phyloP scores from a whole-genome alignment of 192 early-diverging fungal species.

The Anaeromyces robustus region DNA sequence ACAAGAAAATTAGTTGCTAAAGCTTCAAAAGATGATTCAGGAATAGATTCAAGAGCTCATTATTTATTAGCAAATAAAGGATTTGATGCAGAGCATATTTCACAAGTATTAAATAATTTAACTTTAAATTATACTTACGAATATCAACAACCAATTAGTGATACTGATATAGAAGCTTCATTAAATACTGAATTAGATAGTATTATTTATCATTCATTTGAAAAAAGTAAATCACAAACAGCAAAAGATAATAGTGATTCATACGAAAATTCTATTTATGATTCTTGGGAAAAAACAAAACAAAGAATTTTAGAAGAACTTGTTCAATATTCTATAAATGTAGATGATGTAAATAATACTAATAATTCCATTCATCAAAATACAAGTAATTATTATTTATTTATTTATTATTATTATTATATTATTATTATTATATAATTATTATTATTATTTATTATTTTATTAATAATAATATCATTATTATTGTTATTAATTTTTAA shows the following conservation, averaged over 20 bases:
- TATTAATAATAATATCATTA: too few species aligned
- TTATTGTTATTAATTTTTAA: too few species aligned
- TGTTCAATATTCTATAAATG: conserved; percentile 28
- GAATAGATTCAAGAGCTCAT: conserved; percentile 19
- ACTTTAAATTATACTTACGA: conserved; percentile 60
- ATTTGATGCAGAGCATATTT: conserved; percentile 56
- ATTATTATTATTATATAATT: too few species aligned
- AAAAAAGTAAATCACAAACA: conserved; percentile 40
- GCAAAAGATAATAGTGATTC: conserved; percentile 46
- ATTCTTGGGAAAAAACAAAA: conserved; percentile 61
- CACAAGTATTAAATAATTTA: conserved; percentile 40
- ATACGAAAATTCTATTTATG: conserved; percentile 33
- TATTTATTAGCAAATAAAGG: conserved; percentile 64
- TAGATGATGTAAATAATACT: neutral
- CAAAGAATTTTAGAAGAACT: conserved; percentile 68
- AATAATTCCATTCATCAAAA: neutral
- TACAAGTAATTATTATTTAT: too few species aligned
- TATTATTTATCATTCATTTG: conserved; percentile 57
- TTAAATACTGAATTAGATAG: conserved; percentile 53
- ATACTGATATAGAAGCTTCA: conserved; percentile 71
- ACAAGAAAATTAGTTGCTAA: conserved; percentile 53
- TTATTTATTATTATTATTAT: too few species aligned
- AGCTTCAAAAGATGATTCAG: conserved; percentile 14
- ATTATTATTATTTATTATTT: too few species aligned
- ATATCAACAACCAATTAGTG: conserved; percentile 48